phyloP scores from a whole-genome alignment of 768 basidiomycete genomes.

The Leccinum longicurvipes region DNA sequence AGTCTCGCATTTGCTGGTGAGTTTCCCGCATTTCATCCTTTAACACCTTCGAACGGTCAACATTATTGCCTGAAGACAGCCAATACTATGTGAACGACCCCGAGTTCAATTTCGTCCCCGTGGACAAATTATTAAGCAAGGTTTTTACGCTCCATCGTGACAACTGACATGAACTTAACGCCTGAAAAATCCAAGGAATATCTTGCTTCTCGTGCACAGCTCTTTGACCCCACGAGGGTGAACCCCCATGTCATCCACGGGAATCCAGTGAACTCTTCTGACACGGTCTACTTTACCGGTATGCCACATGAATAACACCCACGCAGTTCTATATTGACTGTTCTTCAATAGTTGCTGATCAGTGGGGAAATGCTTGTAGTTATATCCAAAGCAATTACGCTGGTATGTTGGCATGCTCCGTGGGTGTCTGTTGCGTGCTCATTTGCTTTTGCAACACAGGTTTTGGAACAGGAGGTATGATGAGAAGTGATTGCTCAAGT shows the following conservation, averaged over 20 bases:
- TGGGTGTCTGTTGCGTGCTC: neutral
- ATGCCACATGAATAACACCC: conserved; percentile 12
- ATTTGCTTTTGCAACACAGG: conserved; percentile 38
- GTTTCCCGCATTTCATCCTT: conserved; percentile 6
- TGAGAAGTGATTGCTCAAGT: neutral
- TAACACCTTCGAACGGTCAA: neutral
- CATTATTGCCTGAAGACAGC: conserved; percentile 53
- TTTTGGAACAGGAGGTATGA: conserved; percentile 82
- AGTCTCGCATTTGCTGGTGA: conserved; percentile 75
- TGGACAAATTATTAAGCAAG: conserved; percentile 82
- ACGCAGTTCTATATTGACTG: neutral
- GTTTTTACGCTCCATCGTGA: conserved; percentile 33
- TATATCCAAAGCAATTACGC: conserved; percentile 87
- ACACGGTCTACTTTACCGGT: conserved; percentile 95
- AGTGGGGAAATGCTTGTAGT: conserved; percentile 89
- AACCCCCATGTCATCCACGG: conserved; percentile 71
- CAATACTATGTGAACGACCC: conserved; percentile 94
- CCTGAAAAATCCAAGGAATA: conserved; percentile 59
- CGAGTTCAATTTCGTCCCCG: conserved; percentile 70
- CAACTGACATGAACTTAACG: neutral
- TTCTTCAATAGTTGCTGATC: conserved; percentile 68
- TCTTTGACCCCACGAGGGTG: conserved; percentile 69
- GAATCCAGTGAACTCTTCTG: conserved; percentile 77
- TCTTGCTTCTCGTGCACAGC: conserved; percentile 69
- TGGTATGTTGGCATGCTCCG: conserved; percentile 40